Percentiles rank a stretch among this genome's conserved stretches.
phyloP scores from a whole-genome alignment of 106 monocot genomes.

The Platanthera zijinensis region DNA sequence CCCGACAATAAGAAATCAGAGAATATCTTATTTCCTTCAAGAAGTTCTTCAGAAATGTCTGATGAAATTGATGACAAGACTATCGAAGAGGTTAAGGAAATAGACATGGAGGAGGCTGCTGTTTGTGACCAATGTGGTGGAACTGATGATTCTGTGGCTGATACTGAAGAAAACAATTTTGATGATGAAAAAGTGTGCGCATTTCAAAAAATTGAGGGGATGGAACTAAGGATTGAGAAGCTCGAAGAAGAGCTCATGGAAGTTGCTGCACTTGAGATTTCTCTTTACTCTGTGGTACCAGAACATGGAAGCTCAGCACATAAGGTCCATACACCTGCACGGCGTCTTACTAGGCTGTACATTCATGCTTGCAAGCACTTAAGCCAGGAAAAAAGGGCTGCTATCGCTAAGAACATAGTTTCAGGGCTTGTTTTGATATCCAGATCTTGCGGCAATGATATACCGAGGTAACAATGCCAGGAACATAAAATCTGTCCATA shows the following conservation, averaged over 20 bases:
- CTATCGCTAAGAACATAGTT: conserved; percentile 70
- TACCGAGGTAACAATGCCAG: conserved; percentile 56
- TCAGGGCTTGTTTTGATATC: conserved; percentile 82
- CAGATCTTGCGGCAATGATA: conserved; percentile 91
- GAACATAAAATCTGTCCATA: background rate
- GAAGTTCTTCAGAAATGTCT: conserved; percentile 52
- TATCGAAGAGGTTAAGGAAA: conserved; percentile 57
- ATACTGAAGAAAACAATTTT: conserved; percentile 54
- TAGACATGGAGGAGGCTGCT: conserved; percentile 46
- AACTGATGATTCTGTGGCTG: conserved; percentile 70
- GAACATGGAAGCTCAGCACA: conserved; percentile 93
- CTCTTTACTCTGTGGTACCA: conserved; percentile 86
- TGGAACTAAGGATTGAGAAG: conserved; percentile 71
- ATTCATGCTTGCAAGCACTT: conserved; percentile 87
- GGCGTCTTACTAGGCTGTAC: conserved; percentile 82
- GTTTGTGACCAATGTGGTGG: conserved; percentile 45
- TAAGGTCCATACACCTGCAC: conserved; percentile 91
- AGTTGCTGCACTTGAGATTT: conserved; percentile 95
- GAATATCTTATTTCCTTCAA: conserved; percentile 29
- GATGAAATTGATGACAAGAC: conserved; percentile 67
- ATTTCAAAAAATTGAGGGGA: conserved; percentile 57
- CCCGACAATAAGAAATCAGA: conserved; percentile 30
- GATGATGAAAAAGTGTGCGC: conserved; percentile 27
- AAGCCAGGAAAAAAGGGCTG: conserved; percentile 59
- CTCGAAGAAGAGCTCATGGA: conserved; percentile 92